Percentiles rank a stretch among this genome's conserved stretches.
Evolutionary conservation across 768 basidiomycete genomes (phyloP).

Genomic region (Boletus sp.): DNA sequence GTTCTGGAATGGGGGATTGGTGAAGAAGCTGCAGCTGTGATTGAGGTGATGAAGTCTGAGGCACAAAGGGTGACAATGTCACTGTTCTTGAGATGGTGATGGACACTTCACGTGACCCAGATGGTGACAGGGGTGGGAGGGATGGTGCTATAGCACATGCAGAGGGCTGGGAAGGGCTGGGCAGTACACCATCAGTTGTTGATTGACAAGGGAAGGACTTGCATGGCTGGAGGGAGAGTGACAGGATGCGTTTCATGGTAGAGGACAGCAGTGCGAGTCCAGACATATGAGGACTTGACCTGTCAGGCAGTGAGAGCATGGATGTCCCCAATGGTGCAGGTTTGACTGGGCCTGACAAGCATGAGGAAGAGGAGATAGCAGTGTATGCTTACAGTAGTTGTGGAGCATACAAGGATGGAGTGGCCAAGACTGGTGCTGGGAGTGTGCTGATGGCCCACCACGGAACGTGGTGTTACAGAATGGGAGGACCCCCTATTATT

Average conservation of each 20-base stretch:
- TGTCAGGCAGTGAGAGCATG: conserved; percentile 30
- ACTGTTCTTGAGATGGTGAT: conserved; percentile 32
- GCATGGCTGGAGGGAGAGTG: conserved; percentile 47
- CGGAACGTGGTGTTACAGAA: no score
- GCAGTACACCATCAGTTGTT: conserved; percentile 35
- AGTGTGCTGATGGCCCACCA: conserved; percentile 58
- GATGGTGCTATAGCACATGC: conserved; percentile 27
- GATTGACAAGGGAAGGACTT: conserved; percentile 49
- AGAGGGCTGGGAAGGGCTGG: conserved; percentile 26
- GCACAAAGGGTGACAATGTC: conserved; percentile 38
- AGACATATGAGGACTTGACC: conserved; percentile 25
- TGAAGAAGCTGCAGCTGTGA: conserved; percentile 22
- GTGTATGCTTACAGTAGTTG: conserved; percentile 25
- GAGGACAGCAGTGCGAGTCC: conserved; percentile 42
- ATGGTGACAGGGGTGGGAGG: conserved; percentile 1
- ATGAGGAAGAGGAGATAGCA: conserved; percentile 48
- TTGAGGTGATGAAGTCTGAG: conserved; percentile 33
- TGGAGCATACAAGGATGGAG: conserved; percentile 41
- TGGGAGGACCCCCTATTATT: no score
- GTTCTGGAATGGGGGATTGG: conserved; percentile 17
- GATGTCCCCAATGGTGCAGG: conserved; percentile 25
- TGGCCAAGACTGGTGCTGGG: conserved; percentile 46
- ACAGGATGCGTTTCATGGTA: conserved; percentile 55
- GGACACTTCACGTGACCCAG: conserved; percentile 23
- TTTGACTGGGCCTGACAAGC: conserved; percentile 65